Evolutionary conservation across 2,329 filamentous ascomycete species (phyloP).

Genomic region (Trichoderma pleuroti): DNA sequence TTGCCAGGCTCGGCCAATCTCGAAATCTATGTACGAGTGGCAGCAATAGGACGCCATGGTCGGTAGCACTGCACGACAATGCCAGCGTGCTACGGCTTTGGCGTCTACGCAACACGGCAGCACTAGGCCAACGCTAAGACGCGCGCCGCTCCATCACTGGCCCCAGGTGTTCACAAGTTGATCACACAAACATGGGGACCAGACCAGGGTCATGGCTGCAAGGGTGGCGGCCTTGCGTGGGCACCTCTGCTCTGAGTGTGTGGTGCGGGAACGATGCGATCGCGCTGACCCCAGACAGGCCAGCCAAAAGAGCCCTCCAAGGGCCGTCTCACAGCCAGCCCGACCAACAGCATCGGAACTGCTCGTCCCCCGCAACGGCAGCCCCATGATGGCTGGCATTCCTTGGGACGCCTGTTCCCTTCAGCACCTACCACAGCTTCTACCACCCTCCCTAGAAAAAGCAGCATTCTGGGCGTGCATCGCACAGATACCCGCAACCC

Average conservation of each 20-base stretch:
- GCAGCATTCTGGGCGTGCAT: neutral
- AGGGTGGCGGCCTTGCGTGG: slow-evolving; percentile 15
- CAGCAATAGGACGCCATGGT: slow-evolving; percentile 1
- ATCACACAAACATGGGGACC: slow-evolving; percentile 15
- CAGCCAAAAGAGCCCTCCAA: slow-evolving; percentile 13
- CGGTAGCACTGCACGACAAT: slow-evolving; percentile 9
- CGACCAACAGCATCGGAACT: slow-evolving; percentile 12
- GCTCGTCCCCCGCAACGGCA: slow-evolving; percentile 13
- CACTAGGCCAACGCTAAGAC: slow-evolving; percentile 14
- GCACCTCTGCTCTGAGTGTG: slow-evolving; percentile 19
- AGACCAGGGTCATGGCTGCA: neutral
- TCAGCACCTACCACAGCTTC: slow-evolving; percentile 5
- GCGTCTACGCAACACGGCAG: slow-evolving; percentile 12
- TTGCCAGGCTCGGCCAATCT: slow-evolving; percentile 8
- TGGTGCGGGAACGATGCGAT: slow-evolving; percentile 24
- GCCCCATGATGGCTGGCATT: slow-evolving; percentile 3
- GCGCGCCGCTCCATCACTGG: slow-evolving; percentile 16
- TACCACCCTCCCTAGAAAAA: neutral
- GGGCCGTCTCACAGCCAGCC: slow-evolving; percentile 5
- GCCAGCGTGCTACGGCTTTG: slow-evolving; percentile 11
- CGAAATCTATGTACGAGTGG: neutral
- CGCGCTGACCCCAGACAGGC: slow-evolving; percentile 21
- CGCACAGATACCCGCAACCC: slow-evolving; percentile 7
- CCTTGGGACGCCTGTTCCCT: neutral
- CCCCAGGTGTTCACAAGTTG: slow-evolving; percentile 14